These are phyloP conservation scores for Monosporascus sp. DNA, from an alignment of 2,329 filamentous ascomycete genomes.

Conservation along the genomic window DNA sequence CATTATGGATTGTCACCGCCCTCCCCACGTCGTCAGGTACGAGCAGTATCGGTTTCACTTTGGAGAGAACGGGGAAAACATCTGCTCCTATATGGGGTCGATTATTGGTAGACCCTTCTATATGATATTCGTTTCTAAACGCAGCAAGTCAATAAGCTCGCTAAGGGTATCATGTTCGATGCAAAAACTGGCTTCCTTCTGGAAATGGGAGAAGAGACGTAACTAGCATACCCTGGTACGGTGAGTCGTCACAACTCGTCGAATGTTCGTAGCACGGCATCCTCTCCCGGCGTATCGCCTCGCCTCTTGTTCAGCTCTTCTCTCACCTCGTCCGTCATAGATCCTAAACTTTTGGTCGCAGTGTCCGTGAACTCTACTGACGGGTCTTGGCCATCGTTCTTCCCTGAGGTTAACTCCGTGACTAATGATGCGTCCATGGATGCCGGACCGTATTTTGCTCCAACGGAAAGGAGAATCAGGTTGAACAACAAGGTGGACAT, in stretches of 20 bases:
- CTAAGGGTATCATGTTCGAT: background rate
- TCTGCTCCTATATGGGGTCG: background rate
- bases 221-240: background rate
- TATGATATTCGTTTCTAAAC: background rate
- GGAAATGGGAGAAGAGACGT: background rate
- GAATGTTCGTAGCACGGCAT: slow-evolving; percentile 24
- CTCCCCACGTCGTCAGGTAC: no score
- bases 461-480: slow-evolving; percentile 39
- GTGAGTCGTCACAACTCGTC: slow-evolving; percentile 25
- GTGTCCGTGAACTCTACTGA: slow-evolving; percentile 11
- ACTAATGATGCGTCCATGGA: slow-evolving; percentile 9
- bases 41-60: no score
- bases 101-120: background rate
- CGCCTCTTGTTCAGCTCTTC: slow-evolving; percentile 21
- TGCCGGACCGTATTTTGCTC: slow-evolving; percentile 28
- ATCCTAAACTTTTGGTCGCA: slow-evolving; percentile 16
- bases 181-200: background rate
- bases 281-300: slow-evolving; percentile 13
- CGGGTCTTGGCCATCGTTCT: slow-evolving; percentile 3
- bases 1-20: no score
- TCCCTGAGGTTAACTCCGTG: slow-evolving; percentile 6
- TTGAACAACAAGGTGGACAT: slow-evolving; percentile 45
- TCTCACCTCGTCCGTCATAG: slow-evolving; percentile 22
- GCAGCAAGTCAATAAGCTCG: background rate
- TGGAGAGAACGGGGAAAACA: no score